A percentile compares a stretch with the other conserved stretches of the same genome.
Evolutionary conservation across 192 early-diverging fungal genomes (phyloP).

Genomic region (Fimicolochytrium jonesii): DNA sequence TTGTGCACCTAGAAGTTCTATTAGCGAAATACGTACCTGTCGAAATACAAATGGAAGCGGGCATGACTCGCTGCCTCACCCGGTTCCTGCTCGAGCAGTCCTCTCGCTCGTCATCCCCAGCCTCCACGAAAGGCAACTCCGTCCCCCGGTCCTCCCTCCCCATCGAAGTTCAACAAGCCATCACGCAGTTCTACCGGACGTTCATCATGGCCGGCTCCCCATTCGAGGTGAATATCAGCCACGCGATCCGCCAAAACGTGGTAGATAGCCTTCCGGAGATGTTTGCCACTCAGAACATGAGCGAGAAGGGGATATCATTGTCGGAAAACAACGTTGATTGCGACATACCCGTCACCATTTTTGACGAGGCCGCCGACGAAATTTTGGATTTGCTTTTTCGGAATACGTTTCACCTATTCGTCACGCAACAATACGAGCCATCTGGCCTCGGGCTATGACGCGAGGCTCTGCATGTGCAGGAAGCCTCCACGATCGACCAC

Average conservation of each 20-base stretch:
- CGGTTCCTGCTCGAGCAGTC: constrained; percentile 14
- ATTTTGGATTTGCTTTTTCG: constrained; percentile 31
- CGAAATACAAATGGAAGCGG: not conserved
- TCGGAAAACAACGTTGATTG: too few species aligned
- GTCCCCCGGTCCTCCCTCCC: constrained; percentile 20
- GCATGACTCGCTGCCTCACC: constrained; percentile 16
- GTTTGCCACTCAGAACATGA: too few species aligned
- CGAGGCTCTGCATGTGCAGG: too few species aligned
- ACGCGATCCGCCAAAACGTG: constrained; percentile 25
- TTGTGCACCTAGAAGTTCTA: constrained; percentile 22
- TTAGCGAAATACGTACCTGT: not conserved
- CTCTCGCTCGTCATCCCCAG: not conserved
- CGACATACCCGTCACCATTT: constrained; percentile 16
- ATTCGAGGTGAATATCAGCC: constrained; percentile 34
- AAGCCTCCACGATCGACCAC: too few species aligned
- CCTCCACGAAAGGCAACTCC: not conserved
- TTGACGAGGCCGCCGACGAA: constrained; percentile 32
- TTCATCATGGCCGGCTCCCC: constrained; percentile 31
- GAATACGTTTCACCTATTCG: constrained; percentile 26
- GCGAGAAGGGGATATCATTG: too few species aligned
- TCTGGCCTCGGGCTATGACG: too few species aligned
- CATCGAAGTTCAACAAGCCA: not conserved
- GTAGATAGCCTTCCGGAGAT: too few species aligned
- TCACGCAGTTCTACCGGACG: constrained; percentile 27
- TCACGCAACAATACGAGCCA: too few species aligned